Percentiles rank a stretch among this genome's conserved stretches.
These are phyloP conservation scores for Lasiosphaeria ovina DNA, from an alignment of 495 filamentous ascomycete species.

Conservation along the genomic window DNA sequence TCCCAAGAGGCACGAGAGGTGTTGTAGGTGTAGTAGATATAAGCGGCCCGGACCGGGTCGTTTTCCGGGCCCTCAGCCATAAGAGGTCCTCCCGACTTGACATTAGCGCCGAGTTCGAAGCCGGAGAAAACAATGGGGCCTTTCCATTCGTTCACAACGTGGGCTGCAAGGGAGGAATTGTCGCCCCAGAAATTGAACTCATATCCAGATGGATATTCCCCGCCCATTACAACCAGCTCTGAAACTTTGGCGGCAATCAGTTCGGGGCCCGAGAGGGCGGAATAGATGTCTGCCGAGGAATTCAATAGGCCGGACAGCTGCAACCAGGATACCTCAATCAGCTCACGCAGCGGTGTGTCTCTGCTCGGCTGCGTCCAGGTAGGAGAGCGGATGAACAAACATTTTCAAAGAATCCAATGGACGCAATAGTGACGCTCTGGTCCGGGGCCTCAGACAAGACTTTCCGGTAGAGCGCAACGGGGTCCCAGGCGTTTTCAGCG, in stretches of 20 bases:
- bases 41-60: conserved; percentile 43
- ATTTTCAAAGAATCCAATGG: conserved; percentile 45
- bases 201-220: conserved; percentile 40
- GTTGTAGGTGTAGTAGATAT: conserved; percentile 38
- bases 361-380: no score
- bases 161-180: conserved; percentile 30
- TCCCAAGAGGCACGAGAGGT: conserved; percentile 42
- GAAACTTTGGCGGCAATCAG: conserved; percentile 42
- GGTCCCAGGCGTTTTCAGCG: conserved; percentile 40
- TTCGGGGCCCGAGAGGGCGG: conserved; percentile 32
- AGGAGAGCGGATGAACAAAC: conserved; percentile 13
- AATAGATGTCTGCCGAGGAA: conserved; percentile 36
- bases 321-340: not conserved
- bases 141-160: conserved; percentile 44
- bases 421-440: conserved; percentile 42
- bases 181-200: conserved; percentile 45
- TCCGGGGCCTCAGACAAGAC: conserved; percentile 33
- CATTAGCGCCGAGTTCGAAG: conserved; percentile 33
- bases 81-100: conserved; percentile 37
- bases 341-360: not conserved
- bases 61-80: conserved; percentile 27
- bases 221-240: conserved; percentile 49
- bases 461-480: conserved; percentile 44
- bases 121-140: conserved; percentile 36
- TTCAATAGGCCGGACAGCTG: conserved; percentile 41